Base-by-base conservation (phyloP, 2,329 filamentous ascomycete species). In the Coniochaeta sp. region DNA sequence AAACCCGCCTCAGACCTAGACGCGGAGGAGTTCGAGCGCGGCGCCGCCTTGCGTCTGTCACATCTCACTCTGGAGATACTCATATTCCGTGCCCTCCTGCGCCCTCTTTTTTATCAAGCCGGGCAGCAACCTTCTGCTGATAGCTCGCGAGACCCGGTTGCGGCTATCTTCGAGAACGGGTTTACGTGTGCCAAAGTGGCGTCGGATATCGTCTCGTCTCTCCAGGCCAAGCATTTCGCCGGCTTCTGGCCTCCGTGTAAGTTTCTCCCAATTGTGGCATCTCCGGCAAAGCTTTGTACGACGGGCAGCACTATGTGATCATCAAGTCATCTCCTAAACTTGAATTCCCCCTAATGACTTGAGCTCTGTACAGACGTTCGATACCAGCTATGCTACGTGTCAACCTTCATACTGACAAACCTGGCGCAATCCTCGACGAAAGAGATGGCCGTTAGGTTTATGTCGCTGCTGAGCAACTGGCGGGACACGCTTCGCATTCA, bases 331-430 rank as follows among this genome's bases (percentile, higher is more conserved):
- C 30, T 6, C 10, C 10, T 10, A 10, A 12, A 36, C 7, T 36
- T 36, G 34, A 36, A 3, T 12, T 36, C 9, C 9, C 30, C 30
- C 8, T 36, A 34, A 24, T 55, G 14, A 34, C 59, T 3, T 4
- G n/a, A 24, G 24, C 42, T 6, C 42, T 28, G 28, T n/a, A 17
- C 58, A 68, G 66, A 69, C 40, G 55, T 62, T 2, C 65, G 66
- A 34, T 67, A 67, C 50, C 64, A 69, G 30, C 62, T 69, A 4
- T 68, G 65, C 61, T 69, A 68, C 54, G 61, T 69, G 1, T 65
- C 66, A 4, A 65, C 40, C 32, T 68, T 69, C 54, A 58, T 69
- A 3, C 42, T 69, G 24, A 60, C 68, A 32, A 68, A 64, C 57
- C 59, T 69, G 3, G 61, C 66, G 2, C 67, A 69, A 34, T 63